Conservation (phyloP, 139 green algal genomes). For the Asterochloris erici region DNA sequence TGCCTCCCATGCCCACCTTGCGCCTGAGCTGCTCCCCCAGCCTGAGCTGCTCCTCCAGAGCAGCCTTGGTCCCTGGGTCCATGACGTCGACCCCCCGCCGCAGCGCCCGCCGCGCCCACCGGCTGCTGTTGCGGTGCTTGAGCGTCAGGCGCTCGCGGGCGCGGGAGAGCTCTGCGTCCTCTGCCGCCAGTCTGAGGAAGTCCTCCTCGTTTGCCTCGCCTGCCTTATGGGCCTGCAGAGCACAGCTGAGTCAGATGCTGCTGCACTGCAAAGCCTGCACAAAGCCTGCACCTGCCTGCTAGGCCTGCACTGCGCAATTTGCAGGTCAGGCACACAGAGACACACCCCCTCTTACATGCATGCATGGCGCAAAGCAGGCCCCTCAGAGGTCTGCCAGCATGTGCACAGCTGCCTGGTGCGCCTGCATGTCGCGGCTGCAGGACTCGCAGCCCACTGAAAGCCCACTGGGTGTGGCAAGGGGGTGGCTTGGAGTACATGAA, state of each 20-base stretch:
- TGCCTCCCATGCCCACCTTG: constrained; percentile 42
- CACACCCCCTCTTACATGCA: no score
- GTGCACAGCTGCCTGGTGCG: no score
- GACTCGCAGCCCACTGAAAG: no score
- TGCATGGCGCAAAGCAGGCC: no score
- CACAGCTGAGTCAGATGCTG: neutral
- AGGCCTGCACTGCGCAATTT: no score
- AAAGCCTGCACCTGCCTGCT: no score
- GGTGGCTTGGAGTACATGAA: no score
- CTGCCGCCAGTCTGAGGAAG: constrained; percentile 28
- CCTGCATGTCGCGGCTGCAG: no score
- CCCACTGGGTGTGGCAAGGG: no score
- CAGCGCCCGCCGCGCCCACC: constrained; percentile 83
- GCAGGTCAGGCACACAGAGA: no score
- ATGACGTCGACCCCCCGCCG: constrained; percentile 62
- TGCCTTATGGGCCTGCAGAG: constrained; percentile 6
- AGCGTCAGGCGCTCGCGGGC: constrained; percentile 91
- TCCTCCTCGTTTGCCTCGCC: constrained; percentile 37
- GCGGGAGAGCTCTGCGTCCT: constrained; percentile 73
- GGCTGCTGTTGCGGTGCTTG: constrained; percentile 87
- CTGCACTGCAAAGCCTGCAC: no score
- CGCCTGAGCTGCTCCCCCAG: constrained; percentile 76
- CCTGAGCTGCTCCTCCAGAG: constrained; percentile 84
- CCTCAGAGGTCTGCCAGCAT: no score
- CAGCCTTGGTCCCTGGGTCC: constrained; percentile 61